Base-by-base conservation (phyloP, 2,329 filamentous ascomycete species). In the Pseudogymnoascus sp. region DNA sequence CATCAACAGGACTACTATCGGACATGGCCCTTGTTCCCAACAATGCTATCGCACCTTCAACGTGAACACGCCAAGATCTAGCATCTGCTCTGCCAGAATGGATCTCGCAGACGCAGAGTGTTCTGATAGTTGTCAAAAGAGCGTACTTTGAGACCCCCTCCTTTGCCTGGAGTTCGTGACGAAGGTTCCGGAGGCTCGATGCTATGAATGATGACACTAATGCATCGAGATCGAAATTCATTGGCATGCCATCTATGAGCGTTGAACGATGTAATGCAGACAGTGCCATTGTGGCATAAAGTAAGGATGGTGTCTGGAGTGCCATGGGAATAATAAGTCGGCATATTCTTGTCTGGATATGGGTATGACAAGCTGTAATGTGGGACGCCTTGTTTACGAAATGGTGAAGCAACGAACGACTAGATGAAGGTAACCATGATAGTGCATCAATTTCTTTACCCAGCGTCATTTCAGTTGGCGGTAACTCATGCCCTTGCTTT, bases 291-390 rank as follows among this genome's bases (percentile, higher is more conserved):
- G 76, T 78, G 19, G 76, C 76, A 65, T 78, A 76, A 23, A 78
- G 70, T 60, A 78, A 69, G 1, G 76, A 76, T 2, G 75, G 76
- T 9, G 73, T 78, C 61, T 77, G 74, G 1, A 77, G 69, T 21
- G 75, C 76, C 76, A 78, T 78, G 1, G 77, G 76, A n/a, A 78
- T 69, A 13, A 78, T 71, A 72, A 77, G 74, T 19, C 72, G 71
- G 67, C 76, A 78, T 60, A 78, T 76, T 61, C 77, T 74, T 42
- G 71, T 71, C 53, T 77, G 76, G 72, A 78, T 76, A 40, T 74
- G 72, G 1, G 72, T 69, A 64, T 77, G 75, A 28, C 75, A 76
- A 7, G 76, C 74, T 1, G 76, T 77, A 40, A 77, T 74, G 62
- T 74, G 72, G 3, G 76, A 78, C 10, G 76, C 76, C 71, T 77